Percentiles rank a stretch among this genome's conserved stretches.
Conservation (phyloP, 306 rosid genomes). For the Trifolium pratense region DNA sequence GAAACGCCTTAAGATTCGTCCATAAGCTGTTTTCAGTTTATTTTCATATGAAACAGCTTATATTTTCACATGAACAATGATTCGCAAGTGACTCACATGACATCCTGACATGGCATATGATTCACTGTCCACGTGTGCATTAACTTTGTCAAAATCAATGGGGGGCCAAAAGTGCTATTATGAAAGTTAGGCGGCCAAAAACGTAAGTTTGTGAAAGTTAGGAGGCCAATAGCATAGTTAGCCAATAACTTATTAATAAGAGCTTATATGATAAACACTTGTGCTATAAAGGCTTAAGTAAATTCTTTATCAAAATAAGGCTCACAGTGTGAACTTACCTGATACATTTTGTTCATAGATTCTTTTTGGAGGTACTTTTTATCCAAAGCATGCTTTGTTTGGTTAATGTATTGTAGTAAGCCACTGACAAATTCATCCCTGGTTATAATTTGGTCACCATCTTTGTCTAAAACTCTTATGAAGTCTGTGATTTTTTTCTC, state of each 20-base stretch:
- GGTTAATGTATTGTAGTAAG: conserved; percentile 53
- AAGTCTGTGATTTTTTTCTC: conserved; percentile 51
- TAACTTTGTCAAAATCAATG: no score
- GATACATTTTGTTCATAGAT: conserved; percentile 47
- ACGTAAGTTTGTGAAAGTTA: no score
- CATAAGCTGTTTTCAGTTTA: neutral
- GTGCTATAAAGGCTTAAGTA: neutral
- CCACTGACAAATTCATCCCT: conserved; percentile 65
- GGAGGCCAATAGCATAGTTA: no score
- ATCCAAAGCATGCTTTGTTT: conserved; percentile 53
- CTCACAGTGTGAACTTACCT: conserved; percentile 19
- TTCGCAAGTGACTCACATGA: no score
- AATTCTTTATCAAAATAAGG: no score
- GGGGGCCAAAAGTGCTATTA: no score
- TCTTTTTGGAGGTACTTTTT: conserved; percentile 46
- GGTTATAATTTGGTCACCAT: conserved; percentile 54
- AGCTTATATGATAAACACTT: neutral
- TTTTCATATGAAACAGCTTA: neutral
- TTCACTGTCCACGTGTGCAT: no score
- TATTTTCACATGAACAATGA: no score
- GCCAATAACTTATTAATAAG: no score
- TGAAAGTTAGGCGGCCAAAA: no score
- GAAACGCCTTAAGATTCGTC: no score
- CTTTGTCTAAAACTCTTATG: conserved; percentile 53
- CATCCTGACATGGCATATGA: no score